Base-by-base conservation (phyloP, 768 basidiomycete genomes). In the Tulasnella calospora region DNA sequence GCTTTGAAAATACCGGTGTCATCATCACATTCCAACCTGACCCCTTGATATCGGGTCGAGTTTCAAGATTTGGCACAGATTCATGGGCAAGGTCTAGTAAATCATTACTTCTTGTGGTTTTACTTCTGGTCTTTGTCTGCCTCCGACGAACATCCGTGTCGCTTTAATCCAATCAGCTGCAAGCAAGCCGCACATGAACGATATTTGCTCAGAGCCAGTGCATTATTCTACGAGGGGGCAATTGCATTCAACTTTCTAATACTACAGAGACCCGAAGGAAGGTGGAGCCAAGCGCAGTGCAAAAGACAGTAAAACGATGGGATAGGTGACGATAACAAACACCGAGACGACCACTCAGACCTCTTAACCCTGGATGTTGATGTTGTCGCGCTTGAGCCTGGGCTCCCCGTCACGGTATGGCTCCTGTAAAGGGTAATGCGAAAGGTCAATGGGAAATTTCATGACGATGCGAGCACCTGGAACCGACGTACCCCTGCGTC, bases 381-480 rank as follows among this genome's bases (percentile, higher is more conserved):
- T 78, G 44, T 44, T 67, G 30, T 74, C 67, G 81, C 94, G 89
- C 61, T 94, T 94, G 79, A 95, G 84, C 83, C 87, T 89, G 30
- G 94, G 92, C 83, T 95, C 94, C 17, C 87, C 90, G 30, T 86
- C 84, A 71, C 84, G 83, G 83, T 94, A 94, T 17, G 85, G 86
- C 83, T 94, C 91, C 75, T 76, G 44, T 41, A n/a, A 23, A 33
- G 13, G 12, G 44, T 30, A 51, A 41, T 21, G 27, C 17, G 27
- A 3, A 41, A 7, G 44, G 73, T 74, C 44, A 74, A 30, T 23
- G 44, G 2, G 17, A 13, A 13, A 27, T 46, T 30, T 17, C 17
- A 30, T 46, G 33, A 23, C 13, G 15, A 12, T 6, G 70, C 38
- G 3, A 79, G 47, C 12, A 41, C 38, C 12, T 4, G 23, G 19